phyloP scores from a whole-genome alignment of 2,329 filamentous ascomycete genomes.

The Aspergillus ibericus region DNA sequence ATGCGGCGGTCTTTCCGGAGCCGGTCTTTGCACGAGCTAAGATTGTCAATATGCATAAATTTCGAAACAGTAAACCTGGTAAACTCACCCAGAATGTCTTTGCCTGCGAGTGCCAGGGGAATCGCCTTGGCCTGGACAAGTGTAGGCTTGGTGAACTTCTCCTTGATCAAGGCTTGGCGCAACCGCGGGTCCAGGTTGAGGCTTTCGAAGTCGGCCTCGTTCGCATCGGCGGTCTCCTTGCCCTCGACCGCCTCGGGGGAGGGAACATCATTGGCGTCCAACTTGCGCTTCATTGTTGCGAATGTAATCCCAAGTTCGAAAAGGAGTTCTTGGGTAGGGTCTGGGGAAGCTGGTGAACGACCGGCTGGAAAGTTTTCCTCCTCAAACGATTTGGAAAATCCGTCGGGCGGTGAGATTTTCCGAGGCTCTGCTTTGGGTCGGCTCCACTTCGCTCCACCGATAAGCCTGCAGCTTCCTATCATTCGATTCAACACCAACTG shows the following conservation, averaged over 20 bases:
- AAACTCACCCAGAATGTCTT: constrained; percentile 70
- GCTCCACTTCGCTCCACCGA: constrained; percentile 1
- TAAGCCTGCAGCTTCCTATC: background rate
- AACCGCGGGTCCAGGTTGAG: constrained; percentile 82
- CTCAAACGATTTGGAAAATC: constrained; percentile 21
- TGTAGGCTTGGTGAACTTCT: constrained; percentile 85
- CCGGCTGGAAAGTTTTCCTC: constrained; percentile 30
- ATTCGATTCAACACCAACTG: background rate
- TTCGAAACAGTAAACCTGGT: background rate
- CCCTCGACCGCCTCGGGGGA: constrained; percentile 33
- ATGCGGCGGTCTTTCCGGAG: constrained; percentile 96
- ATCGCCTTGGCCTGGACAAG: constrained; percentile 84
- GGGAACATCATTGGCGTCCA: constrained; percentile 50
- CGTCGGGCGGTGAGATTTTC: constrained; percentile 36
- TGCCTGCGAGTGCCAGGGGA: constrained; percentile 80
- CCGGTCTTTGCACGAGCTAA: constrained; percentile 87
- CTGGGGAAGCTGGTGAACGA: constrained; percentile 4
- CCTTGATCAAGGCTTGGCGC: constrained; percentile 79
- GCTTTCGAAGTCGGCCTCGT: constrained; percentile 64
- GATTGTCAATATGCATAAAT: constrained; percentile 19
- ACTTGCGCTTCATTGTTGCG: constrained; percentile 50
- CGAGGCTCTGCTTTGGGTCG: constrained; percentile 24
- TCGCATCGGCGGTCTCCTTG: constrained; percentile 24
- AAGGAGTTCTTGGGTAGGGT: background rate
- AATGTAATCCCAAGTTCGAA: background rate